Percentiles rank a stretch among this genome's conserved stretches.
Evolutionary conservation across 2,329 filamentous ascomycete species (phyloP).

Genomic region (Nigrospora osmanthi): DNA sequence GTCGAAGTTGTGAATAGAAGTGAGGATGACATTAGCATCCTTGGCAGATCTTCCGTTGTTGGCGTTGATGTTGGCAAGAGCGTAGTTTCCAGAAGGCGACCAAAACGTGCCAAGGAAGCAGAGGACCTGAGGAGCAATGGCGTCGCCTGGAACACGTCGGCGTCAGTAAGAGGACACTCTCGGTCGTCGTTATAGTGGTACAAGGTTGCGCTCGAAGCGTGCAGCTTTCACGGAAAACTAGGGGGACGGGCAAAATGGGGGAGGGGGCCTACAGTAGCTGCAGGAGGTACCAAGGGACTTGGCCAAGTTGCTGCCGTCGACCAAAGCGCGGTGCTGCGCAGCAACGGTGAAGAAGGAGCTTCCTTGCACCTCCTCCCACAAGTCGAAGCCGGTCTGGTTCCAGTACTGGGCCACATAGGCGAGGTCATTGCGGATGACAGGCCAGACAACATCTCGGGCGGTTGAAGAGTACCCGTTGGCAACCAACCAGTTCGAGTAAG

Average conservation of each 20-base stretch:
- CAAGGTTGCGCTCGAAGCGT: no score
- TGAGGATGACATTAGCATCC: constrained; percentile 64
- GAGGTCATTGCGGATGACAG: constrained; percentile 68
- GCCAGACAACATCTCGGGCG: constrained; percentile 56
- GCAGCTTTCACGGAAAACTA: no score
- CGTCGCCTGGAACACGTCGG: constrained; percentile 20
- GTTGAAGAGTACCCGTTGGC: constrained; percentile 54
- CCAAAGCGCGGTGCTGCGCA: constrained; percentile 59
- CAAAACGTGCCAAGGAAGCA: constrained; percentile 73
- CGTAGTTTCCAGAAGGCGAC: constrained; percentile 50
- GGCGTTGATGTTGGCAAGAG: constrained; percentile 61
- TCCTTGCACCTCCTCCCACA: constrained; percentile 76
- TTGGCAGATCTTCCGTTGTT: constrained; percentile 58
- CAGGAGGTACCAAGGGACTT: constrained; percentile 53
- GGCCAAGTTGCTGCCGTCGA: constrained; percentile 62
- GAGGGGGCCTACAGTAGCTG: constrained; percentile 34
- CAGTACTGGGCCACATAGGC: constrained; percentile 69
- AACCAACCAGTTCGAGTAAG: constrained; percentile 66
- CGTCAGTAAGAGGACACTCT: no score
- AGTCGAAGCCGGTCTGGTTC: constrained; percentile 59
- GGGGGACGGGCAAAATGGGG: no score
- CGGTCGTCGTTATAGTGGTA: no score
- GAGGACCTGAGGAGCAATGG: constrained; percentile 60
- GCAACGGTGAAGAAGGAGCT: constrained; percentile 74
- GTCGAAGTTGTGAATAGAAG: constrained; percentile 63